Percentiles rank a stretch among this genome's conserved stretches.
These are phyloP conservation scores for Selenicereus undatus DNA, from an alignment of 148 eudicot genomes.

Conservation along the genomic window DNA sequence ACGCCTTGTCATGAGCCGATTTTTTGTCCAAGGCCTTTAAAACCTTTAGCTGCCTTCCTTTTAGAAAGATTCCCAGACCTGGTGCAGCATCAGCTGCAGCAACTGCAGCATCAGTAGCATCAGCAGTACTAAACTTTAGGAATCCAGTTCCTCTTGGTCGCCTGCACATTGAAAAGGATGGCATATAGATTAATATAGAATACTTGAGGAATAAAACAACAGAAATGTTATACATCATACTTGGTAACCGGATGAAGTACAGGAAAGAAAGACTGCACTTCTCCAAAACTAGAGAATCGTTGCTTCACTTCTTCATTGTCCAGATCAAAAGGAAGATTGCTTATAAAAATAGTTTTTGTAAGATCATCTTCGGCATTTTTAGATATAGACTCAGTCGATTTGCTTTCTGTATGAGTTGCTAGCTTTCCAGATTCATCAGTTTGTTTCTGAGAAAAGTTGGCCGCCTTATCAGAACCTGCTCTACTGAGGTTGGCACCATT, in stretches of 20 bases:
- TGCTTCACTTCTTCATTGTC: conserved; percentile 83
- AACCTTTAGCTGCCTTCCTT: conserved; percentile 83
- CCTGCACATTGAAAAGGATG: conserved; percentile 42
- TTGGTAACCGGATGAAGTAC: conserved; percentile 85
- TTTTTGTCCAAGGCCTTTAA: conserved; percentile 84
- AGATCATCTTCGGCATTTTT: conserved; percentile 55
- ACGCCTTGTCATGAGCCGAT: conserved; percentile 68
- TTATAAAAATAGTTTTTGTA: conserved; percentile 67
- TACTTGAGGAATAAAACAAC: neutral
- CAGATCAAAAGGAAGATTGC: conserved; percentile 83
- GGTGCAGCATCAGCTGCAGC: conserved; percentile 58
- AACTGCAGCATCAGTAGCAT: conserved; percentile 73
- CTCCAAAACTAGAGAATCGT: conserved; percentile 82
- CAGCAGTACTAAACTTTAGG: conserved; percentile 61
- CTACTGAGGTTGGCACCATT: conserved; percentile 26
- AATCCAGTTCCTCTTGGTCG: conserved; percentile 95
- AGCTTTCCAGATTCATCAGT: conserved; percentile 21
- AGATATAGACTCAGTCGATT: conserved; percentile 23
- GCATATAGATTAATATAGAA: neutral
- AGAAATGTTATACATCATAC: conserved; percentile 37
- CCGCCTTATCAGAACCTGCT: conserved; percentile 20
- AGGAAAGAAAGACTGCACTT: conserved; percentile 66
- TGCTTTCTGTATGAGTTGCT: conserved; percentile 25
- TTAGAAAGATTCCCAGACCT: conserved; percentile 70
- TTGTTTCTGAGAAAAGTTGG: conserved; percentile 24